These are phyloP conservation scores for Lodderomyces orthopsilosis DNA, from an alignment of 1,139 yeast species.

Conservation along the genomic window DNA sequence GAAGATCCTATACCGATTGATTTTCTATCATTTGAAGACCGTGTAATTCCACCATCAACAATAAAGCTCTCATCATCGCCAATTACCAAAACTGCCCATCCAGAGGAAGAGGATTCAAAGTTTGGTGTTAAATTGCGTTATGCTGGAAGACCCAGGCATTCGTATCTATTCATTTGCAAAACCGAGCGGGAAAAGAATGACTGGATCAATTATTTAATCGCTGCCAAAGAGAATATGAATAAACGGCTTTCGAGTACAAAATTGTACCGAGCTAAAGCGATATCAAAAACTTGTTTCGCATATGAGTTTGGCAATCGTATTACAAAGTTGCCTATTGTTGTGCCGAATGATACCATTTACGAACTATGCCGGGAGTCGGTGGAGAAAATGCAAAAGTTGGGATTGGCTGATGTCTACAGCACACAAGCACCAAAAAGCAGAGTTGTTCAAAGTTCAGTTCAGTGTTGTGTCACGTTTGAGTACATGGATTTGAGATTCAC, in stretches of 20 bases:
- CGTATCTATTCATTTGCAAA: conserved; percentile 57
- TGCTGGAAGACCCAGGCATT: conserved; percentile 45
- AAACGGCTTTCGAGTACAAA: conserved; percentile 44
- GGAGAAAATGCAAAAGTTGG: conserved; percentile 20
- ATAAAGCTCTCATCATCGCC: conserved; percentile 22
- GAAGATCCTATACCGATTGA: conserved; percentile 65
- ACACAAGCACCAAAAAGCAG: conserved; percentile 20
- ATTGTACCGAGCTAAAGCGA: conserved; percentile 52
- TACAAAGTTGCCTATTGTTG: conserved; percentile 55
- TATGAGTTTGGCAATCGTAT: conserved; percentile 59
- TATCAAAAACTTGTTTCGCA: conserved; percentile 63
- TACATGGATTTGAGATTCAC: conserved; percentile 25
- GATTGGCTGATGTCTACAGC: conserved; percentile 30
- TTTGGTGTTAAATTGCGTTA: conserved; percentile 41
- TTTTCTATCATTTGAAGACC: conserved; percentile 52
- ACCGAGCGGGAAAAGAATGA: conserved; percentile 51
- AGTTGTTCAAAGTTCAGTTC: conserved; percentile 28
- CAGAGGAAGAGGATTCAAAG: conserved; percentile 30
- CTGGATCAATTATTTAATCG: conserved; percentile 59
- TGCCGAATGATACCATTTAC: conserved; percentile 64
- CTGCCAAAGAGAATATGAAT: conserved; percentile 55
- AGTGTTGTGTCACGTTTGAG: conserved; percentile 26
- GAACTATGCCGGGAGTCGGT: conserved; percentile 23
- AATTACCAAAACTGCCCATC: conserved; percentile 17
- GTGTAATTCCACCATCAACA: conserved; percentile 11